Evolutionary conservation across 2,329 filamentous ascomycete genomes (phyloP).

Genomic region (Bipolaris gigantea): DNA sequence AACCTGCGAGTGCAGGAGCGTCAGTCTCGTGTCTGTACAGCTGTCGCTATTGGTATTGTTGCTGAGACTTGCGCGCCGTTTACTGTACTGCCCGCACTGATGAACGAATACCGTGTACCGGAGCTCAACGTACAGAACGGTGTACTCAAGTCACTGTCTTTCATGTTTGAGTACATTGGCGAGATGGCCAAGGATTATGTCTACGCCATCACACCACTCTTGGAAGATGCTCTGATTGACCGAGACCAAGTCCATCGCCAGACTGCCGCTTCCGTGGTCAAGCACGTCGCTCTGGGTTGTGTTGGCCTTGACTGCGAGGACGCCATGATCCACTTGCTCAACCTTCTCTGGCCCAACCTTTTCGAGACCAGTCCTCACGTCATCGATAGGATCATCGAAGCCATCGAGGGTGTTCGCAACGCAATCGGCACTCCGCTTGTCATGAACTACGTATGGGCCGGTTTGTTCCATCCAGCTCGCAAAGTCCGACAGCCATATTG

Average conservation of each 20-base stretch:
- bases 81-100: slow-evolving; percentile 94
- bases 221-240: slow-evolving; percentile 96
- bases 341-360: slow-evolving; percentile 92
- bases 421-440: slow-evolving; percentile 89
- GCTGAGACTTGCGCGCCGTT: slow-evolving; percentile 98
- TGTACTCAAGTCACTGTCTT: slow-evolving; percentile 93
- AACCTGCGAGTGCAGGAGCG: slow-evolving; percentile 96
- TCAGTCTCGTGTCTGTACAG: slow-evolving; percentile 97
- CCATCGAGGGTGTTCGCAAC: slow-evolving; percentile 93
- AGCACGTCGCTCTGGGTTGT: slow-evolving; percentile 96
- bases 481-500: slow-evolving; percentile 96
- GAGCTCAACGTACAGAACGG: slow-evolving; percentile 99
- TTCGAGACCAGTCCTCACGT: slow-evolving; percentile 98
- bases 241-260: slow-evolving; percentile 97
- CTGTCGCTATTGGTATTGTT: slow-evolving; percentile 96
- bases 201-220: slow-evolving; percentile 91
- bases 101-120: slow-evolving; percentile 99
- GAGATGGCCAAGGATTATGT: slow-evolving; percentile 99
- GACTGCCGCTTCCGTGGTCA: slow-evolving; percentile 94
- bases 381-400: slow-evolving; percentile 96
- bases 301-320: slow-evolving; percentile 97
- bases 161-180: slow-evolving; percentile 98
- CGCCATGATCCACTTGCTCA: slow-evolving; percentile 96
- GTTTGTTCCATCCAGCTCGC: slow-evolving; percentile 92
- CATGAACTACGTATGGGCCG: slow-evolving; percentile 98